Evolutionary conservation across 2,329 filamentous ascomycete genomes (phyloP), one percentile per base, ranked within the genome.

Genomic region (Xylaria sp.): DNA sequence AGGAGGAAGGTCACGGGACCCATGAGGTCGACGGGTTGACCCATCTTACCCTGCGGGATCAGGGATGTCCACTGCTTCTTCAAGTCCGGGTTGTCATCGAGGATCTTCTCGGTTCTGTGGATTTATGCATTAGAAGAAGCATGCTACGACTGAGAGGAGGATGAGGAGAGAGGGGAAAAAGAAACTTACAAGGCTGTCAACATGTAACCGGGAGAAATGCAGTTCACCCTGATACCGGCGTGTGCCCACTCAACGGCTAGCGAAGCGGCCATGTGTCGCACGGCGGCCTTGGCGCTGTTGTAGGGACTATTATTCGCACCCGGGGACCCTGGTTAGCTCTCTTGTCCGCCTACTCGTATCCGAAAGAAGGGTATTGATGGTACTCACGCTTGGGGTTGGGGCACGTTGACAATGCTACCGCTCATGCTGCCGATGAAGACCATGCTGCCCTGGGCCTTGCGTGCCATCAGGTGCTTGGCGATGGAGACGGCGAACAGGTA

Each of bases 391-490:
- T 98, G 95, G 0, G 93, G 94, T 81, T 98, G 95, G 18, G 95
- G 95, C 9, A 98, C 92, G 77, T 98, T 98, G 81, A 98, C 95
- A 76, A 98, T 94, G 64, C 91, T 83, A 53, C 94, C 95, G 60
- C 92, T 94, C 94, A 98, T 98, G 86, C 92, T 96, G 32, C 94
- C 95, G 76, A 97, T 96, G 84, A 97, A 92, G 75, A 98, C 93
- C 79, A 98, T 94, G 83, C 92, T 96, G 51, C 94, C 95, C 0
- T 88, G 84, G 5, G 87, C 84, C 79, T 94, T 90, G 76, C 93
- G 89, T 78, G 91, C 90, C 89, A 97, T 96, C 71, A 98, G 84
- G 78, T 98, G 94, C 78, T 93, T 92, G 37, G 94, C 95, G 9
- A 97, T 91, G 5, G 88, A 89, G 27, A 91, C 91, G 3, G 94